These are phyloP conservation scores for Berkeleyomyces rouxiae DNA, from an alignment of 2,329 filamentous ascomycete species.

Conservation along the genomic window DNA sequence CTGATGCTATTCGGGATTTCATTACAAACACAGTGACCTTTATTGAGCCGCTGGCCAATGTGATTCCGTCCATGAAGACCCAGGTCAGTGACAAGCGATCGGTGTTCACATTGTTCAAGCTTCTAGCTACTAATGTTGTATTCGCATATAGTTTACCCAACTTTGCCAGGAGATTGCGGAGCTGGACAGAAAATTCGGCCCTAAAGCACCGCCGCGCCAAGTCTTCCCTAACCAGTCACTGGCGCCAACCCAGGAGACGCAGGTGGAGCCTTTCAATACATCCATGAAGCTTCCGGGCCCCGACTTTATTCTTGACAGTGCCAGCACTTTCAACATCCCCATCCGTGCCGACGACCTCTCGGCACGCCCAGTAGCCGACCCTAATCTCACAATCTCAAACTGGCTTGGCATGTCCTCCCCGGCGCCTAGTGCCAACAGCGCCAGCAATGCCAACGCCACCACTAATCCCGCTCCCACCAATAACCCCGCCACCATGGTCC, in stretches of 20 bases:
- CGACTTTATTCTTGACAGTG: constrained; percentile 5
- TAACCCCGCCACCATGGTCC: not conserved
- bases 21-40: constrained; percentile 22
- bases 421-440: not conserved
- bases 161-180: constrained; percentile 3
- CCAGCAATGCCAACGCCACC: not conserved
- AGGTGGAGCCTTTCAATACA: not conserved
- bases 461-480: not conserved
- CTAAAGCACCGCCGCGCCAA: not conserved
- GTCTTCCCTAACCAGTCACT: not conserved
- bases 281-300: constrained; percentile 1
- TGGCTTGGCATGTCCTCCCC: not conserved
- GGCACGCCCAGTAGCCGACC: not conserved
- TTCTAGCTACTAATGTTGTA: not conserved
- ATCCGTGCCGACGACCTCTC: not conserved
- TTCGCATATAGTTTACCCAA: not conserved
- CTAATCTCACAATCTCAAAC: not conserved
- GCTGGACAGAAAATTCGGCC: constrained; percentile 4
- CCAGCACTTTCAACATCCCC: constrained; percentile 2
- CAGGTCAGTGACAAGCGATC: constrained; percentile 7
- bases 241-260: not conserved
- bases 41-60: constrained; percentile 20
- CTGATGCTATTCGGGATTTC: constrained; percentile 20
- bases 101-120: not conserved
- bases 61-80: constrained; percentile 15